Evolutionary conservation across 495 filamentous ascomycete genomes (phyloP), one percentile per base, ranked within the genome.

Genomic region (Penicillium steckii): DNA sequence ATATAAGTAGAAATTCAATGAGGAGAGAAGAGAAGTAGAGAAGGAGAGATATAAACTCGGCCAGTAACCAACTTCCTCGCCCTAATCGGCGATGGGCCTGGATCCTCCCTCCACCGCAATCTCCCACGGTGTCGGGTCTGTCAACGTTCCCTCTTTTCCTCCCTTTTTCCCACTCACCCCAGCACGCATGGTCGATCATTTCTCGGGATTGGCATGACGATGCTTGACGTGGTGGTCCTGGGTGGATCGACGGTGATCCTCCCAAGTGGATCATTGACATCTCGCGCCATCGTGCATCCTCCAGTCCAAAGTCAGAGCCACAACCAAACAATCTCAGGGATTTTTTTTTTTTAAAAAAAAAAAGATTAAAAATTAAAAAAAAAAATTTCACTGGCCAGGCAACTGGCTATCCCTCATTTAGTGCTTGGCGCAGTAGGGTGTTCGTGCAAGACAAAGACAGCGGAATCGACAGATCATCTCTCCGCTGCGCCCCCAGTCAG

Each of bases 111-210:
- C 46, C 48, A 57, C 54, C 38, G 45, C 53, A 33, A 59, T 56
- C 50, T 56, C 40, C 57, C 53, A 56, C 32, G 33, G 51, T 35
- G 21, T 38, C 45, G 55, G 55, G 48, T 52, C 54, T 54, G 38
- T 49, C 47, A 55, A 43, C 25, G 50, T 19, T 24, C 22, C 27
- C 25, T 23, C 18, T 26, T 22, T 38, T 46, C 30, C 8, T 25
- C 33, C 33, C 33, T 37, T 37, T 37, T 13, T 41, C 43, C 21
- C 41, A n/a, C 41, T 27, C n/a, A n/a, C 23, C 45, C 32, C 47
- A 52, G 45, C 48, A 46, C 45, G 32, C 59, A 50, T 47, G 56
- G 59, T 58, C 59, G 60, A 63, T 63, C 60, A 54, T 60, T 8
- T 17, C 52, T 41, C 49, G 55, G 50, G 55, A 55, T 58, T 55